These are phyloP conservation scores for Vigna mungo DNA, from an alignment of 306 rosid species.

Conservation along the genomic window DNA sequence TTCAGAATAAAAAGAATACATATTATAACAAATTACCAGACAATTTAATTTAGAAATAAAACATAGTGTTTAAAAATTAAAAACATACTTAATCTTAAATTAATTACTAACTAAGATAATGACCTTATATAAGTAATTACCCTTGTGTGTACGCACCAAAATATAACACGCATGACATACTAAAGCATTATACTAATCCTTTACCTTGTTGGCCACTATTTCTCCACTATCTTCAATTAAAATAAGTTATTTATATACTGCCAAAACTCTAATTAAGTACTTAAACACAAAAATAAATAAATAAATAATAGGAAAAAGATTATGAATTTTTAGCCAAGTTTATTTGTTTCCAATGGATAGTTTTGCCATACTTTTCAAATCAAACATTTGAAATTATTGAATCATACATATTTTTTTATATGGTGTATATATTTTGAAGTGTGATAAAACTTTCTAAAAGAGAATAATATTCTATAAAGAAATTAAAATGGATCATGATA, in stretches of 20 bases:
- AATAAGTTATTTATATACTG: constrained; percentile 14
- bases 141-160: constrained; percentile 9
- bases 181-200: constrained; percentile 5
- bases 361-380: background rate
- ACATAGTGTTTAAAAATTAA: too few species aligned
- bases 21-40: too few species aligned
- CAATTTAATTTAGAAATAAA: too few species aligned
- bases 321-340: background rate
- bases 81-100: too few species aligned
- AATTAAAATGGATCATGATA: background rate
- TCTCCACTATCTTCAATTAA: constrained; percentile 31
- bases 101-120: too few species aligned
- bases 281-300: background rate
- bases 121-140: background rate
- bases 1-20: too few species aligned
- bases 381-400: background rate
- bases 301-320: background rate
- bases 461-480: too few species aligned
- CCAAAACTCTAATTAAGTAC: background rate
- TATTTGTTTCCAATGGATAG: background rate
- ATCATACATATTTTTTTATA: background rate
- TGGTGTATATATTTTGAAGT: too few species aligned
- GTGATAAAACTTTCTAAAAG: too few species aligned
- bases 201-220: constrained; percentile 38
- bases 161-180: background rate